Evolutionary conservation across 179 eudicot genomes (phyloP).

Genomic region (Carnegiea gigantea): DNA sequence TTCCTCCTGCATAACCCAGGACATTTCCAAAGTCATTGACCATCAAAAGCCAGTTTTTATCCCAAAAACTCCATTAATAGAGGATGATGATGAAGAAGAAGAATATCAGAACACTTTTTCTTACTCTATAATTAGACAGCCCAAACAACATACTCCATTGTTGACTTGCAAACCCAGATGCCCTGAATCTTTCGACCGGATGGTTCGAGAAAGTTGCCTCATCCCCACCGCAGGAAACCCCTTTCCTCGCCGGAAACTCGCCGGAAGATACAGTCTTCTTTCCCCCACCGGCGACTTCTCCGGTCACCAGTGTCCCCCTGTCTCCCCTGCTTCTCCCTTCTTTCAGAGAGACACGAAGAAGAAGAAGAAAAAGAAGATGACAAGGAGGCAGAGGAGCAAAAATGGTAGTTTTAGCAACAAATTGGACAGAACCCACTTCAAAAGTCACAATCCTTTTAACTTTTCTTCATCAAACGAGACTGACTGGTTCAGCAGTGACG

Average conservation of each 20-base stretch:
- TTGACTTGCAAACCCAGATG: constrained; percentile 35
- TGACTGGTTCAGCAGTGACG: constrained; percentile 33
- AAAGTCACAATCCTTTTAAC: constrained; percentile 16
- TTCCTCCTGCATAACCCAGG: constrained; percentile 15
- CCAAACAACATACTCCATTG: constrained; percentile 18
- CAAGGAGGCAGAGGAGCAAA: background rate
- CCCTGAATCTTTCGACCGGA: constrained; percentile 35
- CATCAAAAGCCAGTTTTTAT: constrained; percentile 29
- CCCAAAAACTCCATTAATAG: constrained; percentile 26
- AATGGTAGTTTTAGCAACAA: background rate
- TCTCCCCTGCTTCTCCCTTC: constrained; percentile 35
- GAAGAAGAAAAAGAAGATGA: background rate
- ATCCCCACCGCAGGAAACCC: constrained; percentile 11
- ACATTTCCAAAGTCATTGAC: constrained; percentile 29
- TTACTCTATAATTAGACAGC: constrained; percentile 18
- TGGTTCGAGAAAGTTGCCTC: constrained; percentile 32
- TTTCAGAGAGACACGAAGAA: constrained; percentile 21
- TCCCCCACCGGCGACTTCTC: constrained; percentile 21
- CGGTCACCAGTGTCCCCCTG: constrained; percentile 34
- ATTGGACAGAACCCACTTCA: constrained; percentile 6
- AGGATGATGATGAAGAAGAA: constrained; percentile 6
- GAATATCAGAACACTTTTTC: background rate
- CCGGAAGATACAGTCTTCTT: constrained; percentile 24
- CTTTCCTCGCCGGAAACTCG: constrained; percentile 25
- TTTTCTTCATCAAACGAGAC: constrained; percentile 32